phyloP scores from a whole-genome alignment of 345 rosid species.

The Erysimum cheiranthoides region DNA sequence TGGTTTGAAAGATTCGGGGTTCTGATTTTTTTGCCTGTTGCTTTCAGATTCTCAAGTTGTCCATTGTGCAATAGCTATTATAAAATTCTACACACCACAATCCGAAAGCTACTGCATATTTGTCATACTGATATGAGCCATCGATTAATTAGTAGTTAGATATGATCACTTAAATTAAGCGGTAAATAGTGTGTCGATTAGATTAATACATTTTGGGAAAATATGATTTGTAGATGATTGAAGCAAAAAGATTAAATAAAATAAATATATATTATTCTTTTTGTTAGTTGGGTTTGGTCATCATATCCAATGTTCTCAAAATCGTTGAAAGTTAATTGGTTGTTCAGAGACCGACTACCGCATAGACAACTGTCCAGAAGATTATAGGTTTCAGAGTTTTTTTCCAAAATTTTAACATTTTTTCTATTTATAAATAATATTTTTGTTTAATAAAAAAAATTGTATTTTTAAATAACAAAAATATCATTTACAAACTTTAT shows the following conservation, averaged over 20 bases:
- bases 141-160: constrained; percentile 36
- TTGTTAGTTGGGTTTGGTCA: constrained; percentile 36
- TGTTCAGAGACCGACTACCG: not conserved
- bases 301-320: constrained; percentile 30
- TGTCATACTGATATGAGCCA: constrained; percentile 30
- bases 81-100: constrained; percentile 44
- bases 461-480: too few relatives aligned
- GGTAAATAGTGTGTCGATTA: constrained; percentile 16
- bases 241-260: constrained; percentile 8
- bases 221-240: constrained; percentile 40
- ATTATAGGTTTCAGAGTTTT: not conserved
- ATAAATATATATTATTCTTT: constrained; percentile 6
- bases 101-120: constrained; percentile 34
- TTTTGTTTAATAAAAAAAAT: too few relatives aligned
- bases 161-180: constrained; percentile 30
- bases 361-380: not conserved
- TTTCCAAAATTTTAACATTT: not conserved
- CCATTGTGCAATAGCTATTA: constrained; percentile 39
- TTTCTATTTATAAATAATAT: too few relatives aligned
- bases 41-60: constrained; percentile 40
- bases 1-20: constrained; percentile 38
- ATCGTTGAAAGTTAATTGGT: not conserved
- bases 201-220: constrained; percentile 38
- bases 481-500: too few relatives aligned
- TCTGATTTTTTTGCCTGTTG: constrained; percentile 27